Base-by-base conservation (phyloP, 352 stramenopile genomes). In the Phytophthora cajani region DNA sequence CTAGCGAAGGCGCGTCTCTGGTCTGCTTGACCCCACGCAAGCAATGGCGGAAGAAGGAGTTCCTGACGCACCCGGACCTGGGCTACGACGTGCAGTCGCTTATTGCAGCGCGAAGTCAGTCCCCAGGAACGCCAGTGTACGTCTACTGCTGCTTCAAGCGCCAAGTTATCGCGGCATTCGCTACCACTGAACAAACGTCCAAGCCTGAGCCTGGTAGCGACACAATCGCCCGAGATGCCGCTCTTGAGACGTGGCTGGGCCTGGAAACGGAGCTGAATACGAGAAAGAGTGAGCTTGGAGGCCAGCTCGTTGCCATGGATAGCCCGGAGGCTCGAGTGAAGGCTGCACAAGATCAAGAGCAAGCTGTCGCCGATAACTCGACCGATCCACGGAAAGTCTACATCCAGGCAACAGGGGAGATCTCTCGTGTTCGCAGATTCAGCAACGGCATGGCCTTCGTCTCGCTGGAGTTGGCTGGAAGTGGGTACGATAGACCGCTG, bases 41-140 rank as follows among this genome's bases (percentile, higher is more conserved):
- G 60, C 82, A 87, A 36, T 92, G 85, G 85, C 79, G 82, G 44
- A 88, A 87, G 47, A 75, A 81, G 52, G 81, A 89, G 27, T 92
- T 80, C 40, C 47, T 92, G 16, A 67, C 78, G 0, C 84, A 89
- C 40, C 30, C 62, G 7, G 56, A 67, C 7, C 64, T 87, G 9
- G 56, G 50, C 9, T 86, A 77, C 23, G 64, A 76, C 10, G 58
- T 85, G 11, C 72, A 77, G 30, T 73, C 74, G 25, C 36, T 83
- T 5, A 67, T 81, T 5, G 58, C 52, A 0, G 63, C 55, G 3
- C 52, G 46, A 19, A 60, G 77, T 11, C 53, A 77, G 23, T 64
- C 59, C 6, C 46, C 40, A 52, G 61, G 38, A 1, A 73, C 72
- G n/a, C 71, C 71, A 5, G 62, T 79, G 42, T 82, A 81, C 32